A percentile compares a stretch with the other conserved stretches of the same genome.
phyloP scores from a whole-genome alignment of 306 rosid genomes.

The Mucuna pruriens region DNA sequence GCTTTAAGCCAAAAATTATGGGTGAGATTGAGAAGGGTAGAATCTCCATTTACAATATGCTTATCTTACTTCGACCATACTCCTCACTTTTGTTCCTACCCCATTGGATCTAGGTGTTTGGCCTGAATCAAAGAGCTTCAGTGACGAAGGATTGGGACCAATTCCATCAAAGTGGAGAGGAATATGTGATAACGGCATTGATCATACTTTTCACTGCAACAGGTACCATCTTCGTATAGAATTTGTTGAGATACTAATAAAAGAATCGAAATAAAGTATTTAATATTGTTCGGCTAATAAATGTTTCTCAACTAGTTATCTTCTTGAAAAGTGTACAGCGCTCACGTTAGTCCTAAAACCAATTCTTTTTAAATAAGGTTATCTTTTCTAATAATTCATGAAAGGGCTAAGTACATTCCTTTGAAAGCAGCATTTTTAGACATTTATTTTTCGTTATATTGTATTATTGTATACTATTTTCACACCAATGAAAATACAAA shows the following conservation, averaged over 20 bases:
- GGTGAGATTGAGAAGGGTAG: constrained; percentile 11
- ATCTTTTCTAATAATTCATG: too few relatives aligned
- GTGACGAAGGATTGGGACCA: constrained; percentile 72
- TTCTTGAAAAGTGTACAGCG: too few relatives aligned
- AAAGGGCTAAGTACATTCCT: not conserved
- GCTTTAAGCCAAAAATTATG: not conserved
- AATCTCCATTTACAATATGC: not conserved
- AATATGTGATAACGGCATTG: constrained; percentile 61
- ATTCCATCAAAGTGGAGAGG: constrained; percentile 89
- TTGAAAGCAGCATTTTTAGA: not conserved
- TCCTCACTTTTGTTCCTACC: too few relatives aligned
- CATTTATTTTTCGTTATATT: not conserved
- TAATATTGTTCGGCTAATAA: not conserved
- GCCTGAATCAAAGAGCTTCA: constrained; percentile 87
- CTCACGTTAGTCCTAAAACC: too few relatives aligned
- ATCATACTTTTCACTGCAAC: constrained; percentile 67
- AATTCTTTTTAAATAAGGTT: too few relatives aligned
- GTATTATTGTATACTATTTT: not conserved
- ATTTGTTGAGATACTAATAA: not conserved
- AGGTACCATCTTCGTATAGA: constrained; percentile 51
- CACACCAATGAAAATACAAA: not conserved
- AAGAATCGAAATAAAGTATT: not conserved
- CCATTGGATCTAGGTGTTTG: constrained; percentile 83
- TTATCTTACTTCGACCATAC: constrained; percentile 28
- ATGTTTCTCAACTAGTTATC: not conserved